Base-by-base conservation (phyloP, 306 rosid species). In the Nissolia schottii region DNA sequence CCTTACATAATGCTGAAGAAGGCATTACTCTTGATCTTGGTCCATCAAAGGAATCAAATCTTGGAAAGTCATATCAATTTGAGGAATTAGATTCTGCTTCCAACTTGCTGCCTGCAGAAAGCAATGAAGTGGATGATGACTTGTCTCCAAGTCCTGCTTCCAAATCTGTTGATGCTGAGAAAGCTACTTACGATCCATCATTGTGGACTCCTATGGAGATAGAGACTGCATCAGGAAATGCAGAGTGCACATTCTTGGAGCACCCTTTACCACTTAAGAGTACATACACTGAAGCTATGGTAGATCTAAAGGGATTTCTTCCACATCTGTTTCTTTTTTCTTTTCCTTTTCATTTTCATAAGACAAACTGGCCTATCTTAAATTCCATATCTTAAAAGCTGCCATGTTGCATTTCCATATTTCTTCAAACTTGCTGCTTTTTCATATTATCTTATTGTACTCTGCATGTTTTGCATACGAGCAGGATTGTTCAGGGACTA, bases 221-320 rank as follows among this genome's bases (percentile, higher is more conserved):
- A 82, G 84, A 85, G 85, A 84, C 83, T 34, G 99, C 96, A 24
- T 88, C 97, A 29, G 99, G 97, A 82, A 87, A 87, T 84, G 77
- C 76, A 14, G 87, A 83, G 35, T 74, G 84, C 84, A 81, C 87
- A 62, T 60, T 77, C 77, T 73, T 94, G 65, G 93, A 87, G 75
- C 96, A 91, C 79, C 82, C 85, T 53, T 79, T 94, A 77, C 80
- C 64, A 40, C 95, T 94, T 34, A 70, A 59, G 80, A 94, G 99
- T 90, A 82, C 90, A 9, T 94, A 94, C 57, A 60, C 90, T 4
- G 97, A 94, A 84, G 90, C 84, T 24, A 71, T 61, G 99, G 99
- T 94, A 82, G 50, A 81, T 62, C 53, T 24, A 49, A 53, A 66
- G 25, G 15, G 27, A 51, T 9, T 6, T 27, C 51, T 15, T 67